phyloP scores from a whole-genome alignment of 2,329 filamentous ascomycete species.

The Lojkania enalia region DNA sequence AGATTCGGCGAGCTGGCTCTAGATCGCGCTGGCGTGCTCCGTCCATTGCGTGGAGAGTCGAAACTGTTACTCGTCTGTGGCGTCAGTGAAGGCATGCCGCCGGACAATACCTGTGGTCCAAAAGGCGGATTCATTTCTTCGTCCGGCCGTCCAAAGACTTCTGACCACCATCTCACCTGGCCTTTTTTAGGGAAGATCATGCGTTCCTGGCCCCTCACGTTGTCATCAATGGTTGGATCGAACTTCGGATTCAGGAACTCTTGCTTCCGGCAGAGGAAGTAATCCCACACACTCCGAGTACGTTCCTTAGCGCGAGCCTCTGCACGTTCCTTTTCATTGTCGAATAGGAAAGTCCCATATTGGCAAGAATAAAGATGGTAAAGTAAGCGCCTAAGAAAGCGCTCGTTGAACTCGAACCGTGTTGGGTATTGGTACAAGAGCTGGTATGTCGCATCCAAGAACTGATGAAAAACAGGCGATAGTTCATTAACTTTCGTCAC shows the following conservation, averaged over 20 bases:
- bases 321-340: slow-evolving; percentile 85
- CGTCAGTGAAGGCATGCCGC: slow-evolving; percentile 18
- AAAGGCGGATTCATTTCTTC: slow-evolving; percentile 84
- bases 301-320: slow-evolving; percentile 69
- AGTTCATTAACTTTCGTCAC: slow-evolving; percentile 86
- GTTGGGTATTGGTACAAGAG: slow-evolving; percentile 81
- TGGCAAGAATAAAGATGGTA: slow-evolving; percentile 97
- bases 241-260: slow-evolving; percentile 86
- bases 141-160: slow-evolving; percentile 82
- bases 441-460: slow-evolving; percentile 92
- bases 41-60: slow-evolving; percentile 21
- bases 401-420: slow-evolving; percentile 94
- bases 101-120: slow-evolving; percentile 28
- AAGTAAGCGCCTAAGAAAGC: slow-evolving; percentile 83
- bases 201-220: slow-evolving; percentile 75
- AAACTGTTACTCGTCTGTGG: slow-evolving; percentile 30
- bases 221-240: slow-evolving; percentile 74
- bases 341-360: slow-evolving; percentile 95
- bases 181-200: slow-evolving; percentile 77
- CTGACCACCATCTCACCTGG: slow-evolving; percentile 92
- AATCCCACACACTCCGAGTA: slow-evolving; percentile 92
- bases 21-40: slow-evolving; percentile 17
- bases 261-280: slow-evolving; percentile 78
- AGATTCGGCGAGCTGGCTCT: slow-evolving; percentile 21
- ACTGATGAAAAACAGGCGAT: slow-evolving; percentile 96